Conservation (phyloP, 345 rosid genomes). For the Citrus inodora region DNA sequence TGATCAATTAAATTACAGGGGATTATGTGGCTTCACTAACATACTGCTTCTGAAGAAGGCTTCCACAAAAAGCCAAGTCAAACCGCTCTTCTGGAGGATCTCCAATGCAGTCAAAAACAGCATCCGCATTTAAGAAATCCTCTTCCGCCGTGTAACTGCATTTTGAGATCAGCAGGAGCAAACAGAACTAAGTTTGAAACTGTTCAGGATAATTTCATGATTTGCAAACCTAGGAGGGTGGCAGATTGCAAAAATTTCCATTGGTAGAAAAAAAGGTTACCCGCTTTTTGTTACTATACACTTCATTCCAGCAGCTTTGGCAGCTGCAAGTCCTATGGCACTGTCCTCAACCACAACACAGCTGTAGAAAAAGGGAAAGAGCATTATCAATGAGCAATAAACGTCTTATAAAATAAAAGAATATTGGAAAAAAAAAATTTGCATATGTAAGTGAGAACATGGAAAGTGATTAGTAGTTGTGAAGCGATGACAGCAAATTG, state of each 20-base stretch:
- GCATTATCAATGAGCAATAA: not conserved
- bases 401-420: not conserved
- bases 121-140: slow-evolving; percentile 84
- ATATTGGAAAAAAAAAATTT: not conserved
- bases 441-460: not conserved
- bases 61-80: slow-evolving; percentile 74
- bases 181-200: not conserved
- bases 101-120: slow-evolving; percentile 88
- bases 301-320: slow-evolving; percentile 96
- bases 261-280: slow-evolving; percentile 30
- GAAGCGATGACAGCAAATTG: not conserved
- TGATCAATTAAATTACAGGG: not conserved
- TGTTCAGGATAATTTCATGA: not conserved
- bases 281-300: slow-evolving; percentile 92
- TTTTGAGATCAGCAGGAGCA: not conserved
- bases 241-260: not conserved
- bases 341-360: slow-evolving; percentile 97
- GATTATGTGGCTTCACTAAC: slow-evolving; percentile 37
- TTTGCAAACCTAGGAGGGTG: not conserved
- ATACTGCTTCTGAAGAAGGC: slow-evolving; percentile 76
- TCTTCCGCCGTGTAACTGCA: slow-evolving; percentile 86
- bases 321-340: slow-evolving; percentile 88
- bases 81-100: slow-evolving; percentile 92
- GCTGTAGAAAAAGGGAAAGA: slow-evolving; percentile 37
- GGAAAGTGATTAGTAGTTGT: not conserved